Evolutionary conservation across 2,329 filamentous ascomycete genomes (phyloP).

Genomic region (Rhexocercosporidium sp.): DNA sequence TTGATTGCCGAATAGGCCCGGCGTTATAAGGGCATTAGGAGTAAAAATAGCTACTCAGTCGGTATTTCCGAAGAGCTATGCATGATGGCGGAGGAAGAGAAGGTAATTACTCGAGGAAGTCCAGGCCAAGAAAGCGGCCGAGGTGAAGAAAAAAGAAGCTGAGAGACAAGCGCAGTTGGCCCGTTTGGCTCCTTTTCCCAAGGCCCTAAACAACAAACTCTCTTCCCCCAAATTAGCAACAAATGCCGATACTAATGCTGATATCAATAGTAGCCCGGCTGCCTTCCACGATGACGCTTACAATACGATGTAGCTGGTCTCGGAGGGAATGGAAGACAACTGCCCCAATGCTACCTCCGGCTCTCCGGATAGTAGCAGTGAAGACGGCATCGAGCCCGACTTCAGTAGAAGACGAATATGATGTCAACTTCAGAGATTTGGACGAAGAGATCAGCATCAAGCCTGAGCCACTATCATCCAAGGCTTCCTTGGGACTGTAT

Average conservation of each 20-base stretch:
- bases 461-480: background rate
- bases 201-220: background rate
- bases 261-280: background rate
- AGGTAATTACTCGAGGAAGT: background rate
- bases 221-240: background rate
- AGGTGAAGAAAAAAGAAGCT: background rate
- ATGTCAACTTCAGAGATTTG: background rate
- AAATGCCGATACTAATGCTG: background rate
- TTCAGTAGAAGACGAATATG: background rate
- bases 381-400: background rate
- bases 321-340: background rate
- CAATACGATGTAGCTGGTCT: background rate
- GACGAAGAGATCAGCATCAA: background rate
- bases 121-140: background rate
- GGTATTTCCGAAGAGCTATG: background rate
- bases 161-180: background rate
- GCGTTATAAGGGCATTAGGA: too few relatives aligned
- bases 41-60: too few relatives aligned
- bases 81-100: background rate
- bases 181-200: background rate
- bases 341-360: background rate
- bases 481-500: too few relatives aligned
- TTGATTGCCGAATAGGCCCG: too few relatives aligned
- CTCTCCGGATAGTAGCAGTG: background rate
- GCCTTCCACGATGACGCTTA: background rate